A percentile compares a stretch with the other conserved stretches of the same genome.
These are phyloP conservation scores for Venturia carpophila DNA, from an alignment of 2,329 filamentous ascomycete genomes.

Conservation along the genomic window DNA sequence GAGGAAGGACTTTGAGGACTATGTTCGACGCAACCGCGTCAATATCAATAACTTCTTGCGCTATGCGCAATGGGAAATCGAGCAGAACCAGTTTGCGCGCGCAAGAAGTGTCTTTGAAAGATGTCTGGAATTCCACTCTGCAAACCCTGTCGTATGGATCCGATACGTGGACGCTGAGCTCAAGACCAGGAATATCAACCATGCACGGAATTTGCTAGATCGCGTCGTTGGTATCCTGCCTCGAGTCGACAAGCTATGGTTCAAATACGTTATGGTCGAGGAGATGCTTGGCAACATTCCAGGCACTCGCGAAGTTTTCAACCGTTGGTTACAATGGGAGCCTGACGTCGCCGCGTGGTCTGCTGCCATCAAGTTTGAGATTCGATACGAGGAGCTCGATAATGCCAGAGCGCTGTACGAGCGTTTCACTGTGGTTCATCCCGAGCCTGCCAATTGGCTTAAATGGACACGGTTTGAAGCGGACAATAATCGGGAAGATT, in stretches of 20 bases:
- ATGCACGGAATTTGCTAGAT: conserved; percentile 89
- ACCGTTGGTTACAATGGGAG: conserved; percentile 98
- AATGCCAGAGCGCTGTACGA: conserved; percentile 84
- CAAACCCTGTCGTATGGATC: conserved; percentile 80
- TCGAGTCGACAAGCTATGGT: conserved; percentile 93
- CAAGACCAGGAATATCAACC: conserved; percentile 91
- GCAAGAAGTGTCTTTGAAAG: conserved; percentile 91
- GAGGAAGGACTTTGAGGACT: conserved; percentile 94
- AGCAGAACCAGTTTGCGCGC: conserved; percentile 93
- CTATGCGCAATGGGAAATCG: conserved; percentile 94
- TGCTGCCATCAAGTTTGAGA: conserved; percentile 95
- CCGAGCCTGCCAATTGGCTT: conserved; percentile 94
- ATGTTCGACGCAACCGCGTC: conserved; percentile 87
- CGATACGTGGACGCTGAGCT: conserved; percentile 95
- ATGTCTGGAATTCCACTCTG: conserved; percentile 83
- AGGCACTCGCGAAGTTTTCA: conserved; percentile 87
- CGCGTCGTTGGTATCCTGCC: conserved; percentile 89
- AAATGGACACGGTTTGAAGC: conserved; percentile 98
- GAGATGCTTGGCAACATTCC: conserved; percentile 94
- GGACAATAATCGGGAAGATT: conserved; percentile 83
- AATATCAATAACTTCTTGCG: conserved; percentile 99
- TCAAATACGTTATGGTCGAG: conserved; percentile 98
- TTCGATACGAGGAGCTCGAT: conserved; percentile 86
- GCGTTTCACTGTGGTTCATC: conserved; percentile 84
- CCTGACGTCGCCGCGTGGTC: conserved; percentile 94